Percentiles rank a stretch among this genome's conserved stretches.
phyloP scores from a whole-genome alignment of 2,329 filamentous ascomycete species.

The Arthrocladium fulminans region DNA sequence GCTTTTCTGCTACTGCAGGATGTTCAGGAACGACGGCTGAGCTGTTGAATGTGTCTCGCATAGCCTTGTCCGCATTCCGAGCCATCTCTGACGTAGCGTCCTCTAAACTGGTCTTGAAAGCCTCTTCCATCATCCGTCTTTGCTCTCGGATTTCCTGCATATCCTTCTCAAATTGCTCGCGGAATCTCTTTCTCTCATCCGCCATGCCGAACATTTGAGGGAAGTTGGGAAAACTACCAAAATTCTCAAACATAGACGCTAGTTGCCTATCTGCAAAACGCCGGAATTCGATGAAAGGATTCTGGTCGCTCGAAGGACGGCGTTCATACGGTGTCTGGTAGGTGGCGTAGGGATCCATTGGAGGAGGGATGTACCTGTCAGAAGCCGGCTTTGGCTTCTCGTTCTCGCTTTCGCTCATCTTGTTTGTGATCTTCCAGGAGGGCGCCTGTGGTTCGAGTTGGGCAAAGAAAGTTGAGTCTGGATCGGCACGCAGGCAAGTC shows the following conservation, averaged over 20 bases:
- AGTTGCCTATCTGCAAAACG: constrained; percentile 52
- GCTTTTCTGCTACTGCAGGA: too few relatives aligned
- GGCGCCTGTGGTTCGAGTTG: neutral
- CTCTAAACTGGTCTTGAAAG: constrained; percentile 6
- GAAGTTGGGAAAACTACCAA: constrained; percentile 20
- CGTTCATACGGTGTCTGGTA: constrained; percentile 22
- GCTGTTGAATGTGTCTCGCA: neutral
- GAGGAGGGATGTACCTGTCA: constrained; percentile 15
- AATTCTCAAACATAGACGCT: constrained; percentile 44
- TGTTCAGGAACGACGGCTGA: too few relatives aligned
- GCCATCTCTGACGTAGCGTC: neutral
- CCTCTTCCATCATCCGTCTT: constrained; percentile 6
- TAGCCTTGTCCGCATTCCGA: neutral
- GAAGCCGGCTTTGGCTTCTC: constrained; percentile 5
- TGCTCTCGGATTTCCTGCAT: constrained; percentile 16
- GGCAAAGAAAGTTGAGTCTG: neutral
- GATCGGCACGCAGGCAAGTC: neutral
- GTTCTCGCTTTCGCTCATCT: constrained; percentile 1
- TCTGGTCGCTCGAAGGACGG: constrained; percentile 29
- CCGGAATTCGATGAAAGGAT: constrained; percentile 53
- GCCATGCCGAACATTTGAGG: constrained; percentile 25
- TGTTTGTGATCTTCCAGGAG: neutral
- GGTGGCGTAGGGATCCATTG: constrained; percentile 22
- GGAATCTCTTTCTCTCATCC: constrained; percentile 16
- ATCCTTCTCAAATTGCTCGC: constrained; percentile 14